A percentile compares a stretch with the other conserved stretches of the same genome.
phyloP scores from a whole-genome alignment of 148 eudicot genomes.

The Oxyria digyna region DNA sequence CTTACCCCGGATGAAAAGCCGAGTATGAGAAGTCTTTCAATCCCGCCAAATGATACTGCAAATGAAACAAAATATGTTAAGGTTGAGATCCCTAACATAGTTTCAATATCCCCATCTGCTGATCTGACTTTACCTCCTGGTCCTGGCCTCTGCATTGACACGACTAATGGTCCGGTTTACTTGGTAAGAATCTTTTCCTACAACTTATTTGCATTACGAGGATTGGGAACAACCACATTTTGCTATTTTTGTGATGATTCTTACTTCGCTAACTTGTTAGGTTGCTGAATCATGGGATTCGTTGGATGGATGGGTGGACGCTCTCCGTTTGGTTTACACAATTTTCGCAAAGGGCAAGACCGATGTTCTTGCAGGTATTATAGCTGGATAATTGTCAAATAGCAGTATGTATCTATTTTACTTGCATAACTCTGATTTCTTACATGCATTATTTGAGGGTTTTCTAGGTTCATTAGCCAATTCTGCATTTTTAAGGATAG shows the following conservation, averaged over 20 bases:
- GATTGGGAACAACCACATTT: not conserved
- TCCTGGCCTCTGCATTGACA: conserved; percentile 77
- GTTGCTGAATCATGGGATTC: conserved; percentile 92
- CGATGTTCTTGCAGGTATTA: conserved; percentile 81
- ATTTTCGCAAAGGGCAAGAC: conserved; percentile 81
- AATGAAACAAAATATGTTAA: conserved; percentile 28
- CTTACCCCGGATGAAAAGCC: conserved; percentile 38
- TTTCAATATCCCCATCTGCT: conserved; percentile 73
- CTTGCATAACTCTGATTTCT: too few relatives aligned
- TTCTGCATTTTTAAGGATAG: not conserved
- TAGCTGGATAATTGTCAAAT: conserved; percentile 33
- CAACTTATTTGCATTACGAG: not conserved
- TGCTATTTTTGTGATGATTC: too few relatives aligned
- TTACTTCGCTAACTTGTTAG: too few relatives aligned
- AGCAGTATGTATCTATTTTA: not conserved
- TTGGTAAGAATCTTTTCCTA: conserved; percentile 38
- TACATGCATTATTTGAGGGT: too few relatives aligned
- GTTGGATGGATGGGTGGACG: conserved; percentile 87
- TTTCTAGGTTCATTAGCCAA: too few relatives aligned
- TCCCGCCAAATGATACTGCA: conserved; percentile 31
- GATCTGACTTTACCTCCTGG: conserved; percentile 95
- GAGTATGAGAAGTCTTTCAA: conserved; percentile 42
- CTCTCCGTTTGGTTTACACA: conserved; percentile 89
- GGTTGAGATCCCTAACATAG: conserved; percentile 59
- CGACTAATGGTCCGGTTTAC: conserved; percentile 61